Percentiles rank a stretch among this genome's conserved stretches.
These are phyloP conservation scores for Pelargonium exstipulatum DNA, from an alignment of 441 rosid genomes.

Conservation along the genomic window DNA sequence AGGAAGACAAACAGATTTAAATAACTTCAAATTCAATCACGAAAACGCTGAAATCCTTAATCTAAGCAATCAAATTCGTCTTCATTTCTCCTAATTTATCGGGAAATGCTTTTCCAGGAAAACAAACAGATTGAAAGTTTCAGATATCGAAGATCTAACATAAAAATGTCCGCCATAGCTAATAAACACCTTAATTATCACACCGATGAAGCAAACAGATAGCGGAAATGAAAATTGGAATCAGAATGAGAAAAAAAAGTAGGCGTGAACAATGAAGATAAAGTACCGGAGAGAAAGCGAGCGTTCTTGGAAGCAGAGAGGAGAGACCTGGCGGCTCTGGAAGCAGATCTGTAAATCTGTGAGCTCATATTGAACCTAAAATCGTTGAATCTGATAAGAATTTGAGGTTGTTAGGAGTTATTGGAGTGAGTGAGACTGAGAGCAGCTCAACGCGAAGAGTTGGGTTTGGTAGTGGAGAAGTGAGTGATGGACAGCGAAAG, in stretches of 20 bases:
- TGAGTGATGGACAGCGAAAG: too few species aligned
- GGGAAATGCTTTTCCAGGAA: not conserved
- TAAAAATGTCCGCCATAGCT: too few species aligned
- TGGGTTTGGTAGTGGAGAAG: too few species aligned
- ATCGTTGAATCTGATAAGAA: too few species aligned
- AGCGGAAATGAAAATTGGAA: too few species aligned
- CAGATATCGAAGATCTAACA: not conserved
- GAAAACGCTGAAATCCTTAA: not conserved
- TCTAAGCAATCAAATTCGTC: not conserved
- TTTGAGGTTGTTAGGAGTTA: too few species aligned
- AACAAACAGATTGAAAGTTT: not conserved
- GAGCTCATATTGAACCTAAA: conserved; percentile 48
- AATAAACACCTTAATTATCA: too few species aligned
- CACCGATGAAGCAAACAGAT: too few species aligned
- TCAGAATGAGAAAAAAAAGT: too few species aligned
- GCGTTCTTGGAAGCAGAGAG: conserved; percentile 60
- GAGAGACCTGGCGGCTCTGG: conserved; percentile 68
- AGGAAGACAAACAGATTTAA: not conserved
- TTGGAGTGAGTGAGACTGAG: too few species aligned
- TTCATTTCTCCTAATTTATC: not conserved
- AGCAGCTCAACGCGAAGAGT: too few species aligned
- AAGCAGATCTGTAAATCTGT: conserved; percentile 68
- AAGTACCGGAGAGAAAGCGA: conserved; percentile 68
- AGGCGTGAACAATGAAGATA: too few species aligned
- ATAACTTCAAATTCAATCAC: not conserved